Percentiles rank a stretch among this genome's conserved stretches.
These are phyloP conservation scores for Trichoderma sp. DNA, from an alignment of 2,329 filamentous ascomycete genomes.

Conservation along the genomic window DNA sequence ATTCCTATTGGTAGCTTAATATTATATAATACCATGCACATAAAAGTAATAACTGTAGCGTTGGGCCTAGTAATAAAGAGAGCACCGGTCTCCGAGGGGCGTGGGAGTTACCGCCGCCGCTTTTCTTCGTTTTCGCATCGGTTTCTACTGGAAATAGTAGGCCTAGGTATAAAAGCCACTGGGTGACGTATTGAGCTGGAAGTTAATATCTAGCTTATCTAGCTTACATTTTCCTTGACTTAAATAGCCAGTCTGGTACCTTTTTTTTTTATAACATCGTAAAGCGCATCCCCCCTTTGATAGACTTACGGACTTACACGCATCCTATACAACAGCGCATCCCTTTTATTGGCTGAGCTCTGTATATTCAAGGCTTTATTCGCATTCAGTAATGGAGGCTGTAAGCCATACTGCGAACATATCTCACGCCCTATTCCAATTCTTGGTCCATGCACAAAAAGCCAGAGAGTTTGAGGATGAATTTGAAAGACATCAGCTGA, in stretches of 20 bases:
- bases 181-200: not conserved
- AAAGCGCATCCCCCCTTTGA: no score
- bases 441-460: not conserved
- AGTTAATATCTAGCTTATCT: no score
- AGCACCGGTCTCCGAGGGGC: not conserved
- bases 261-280: no score
- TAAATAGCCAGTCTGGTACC: no score
- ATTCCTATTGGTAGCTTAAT: not conserved
- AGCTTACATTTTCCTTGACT: not conserved
- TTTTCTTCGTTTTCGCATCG: not conserved
- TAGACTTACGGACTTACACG: no score
- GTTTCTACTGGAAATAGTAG: not conserved
- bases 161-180: not conserved
- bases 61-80: not conserved
- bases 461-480: slow-evolving; percentile 9
- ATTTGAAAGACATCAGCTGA: slow-evolving; percentile 16
- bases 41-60: not conserved
- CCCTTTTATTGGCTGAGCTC: no score
- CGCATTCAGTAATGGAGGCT: not conserved
- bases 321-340: no score
- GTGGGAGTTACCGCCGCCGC: not conserved
- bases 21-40: not conserved
- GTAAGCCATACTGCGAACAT: not conserved
- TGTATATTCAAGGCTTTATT: not conserved
- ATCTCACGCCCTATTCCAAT: not conserved